phyloP scores from a whole-genome alignment of 345 rosid species.

The Populus euphratica region DNA sequence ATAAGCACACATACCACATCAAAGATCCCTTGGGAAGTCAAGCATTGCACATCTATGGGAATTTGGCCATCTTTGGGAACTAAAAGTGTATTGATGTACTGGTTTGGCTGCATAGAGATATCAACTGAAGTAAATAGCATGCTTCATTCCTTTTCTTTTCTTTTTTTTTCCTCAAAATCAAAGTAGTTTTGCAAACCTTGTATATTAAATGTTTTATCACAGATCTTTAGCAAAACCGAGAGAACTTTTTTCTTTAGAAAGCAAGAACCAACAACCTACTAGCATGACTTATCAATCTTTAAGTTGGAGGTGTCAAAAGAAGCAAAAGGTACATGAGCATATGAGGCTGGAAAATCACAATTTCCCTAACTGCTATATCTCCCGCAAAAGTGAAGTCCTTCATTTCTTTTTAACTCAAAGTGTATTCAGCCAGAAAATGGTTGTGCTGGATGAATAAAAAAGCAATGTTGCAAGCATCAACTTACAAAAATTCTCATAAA shows the following conservation, averaged over 20 bases:
- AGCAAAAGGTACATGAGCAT: no score
- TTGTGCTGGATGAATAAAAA: no score
- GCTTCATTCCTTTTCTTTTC: not conserved
- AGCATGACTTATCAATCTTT: no score
- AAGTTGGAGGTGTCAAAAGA: no score
- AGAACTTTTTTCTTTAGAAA: not conserved
- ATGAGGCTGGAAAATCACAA: no score
- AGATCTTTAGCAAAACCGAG: not conserved
- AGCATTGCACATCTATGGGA: slow-evolving; percentile 47
- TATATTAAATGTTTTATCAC: not conserved
- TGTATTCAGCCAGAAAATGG: no score
- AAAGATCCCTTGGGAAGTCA: slow-evolving; percentile 62
- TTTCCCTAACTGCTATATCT: no score
- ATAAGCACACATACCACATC: slow-evolving; percentile 50
- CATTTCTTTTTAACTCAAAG: no score
- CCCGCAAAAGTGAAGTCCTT: no score
- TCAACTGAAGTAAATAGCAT: slow-evolving; percentile 8
- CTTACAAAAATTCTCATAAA: no score
- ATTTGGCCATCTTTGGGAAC: slow-evolving; percentile 74
- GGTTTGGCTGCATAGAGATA: slow-evolving; percentile 58
- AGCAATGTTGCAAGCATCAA: no score
- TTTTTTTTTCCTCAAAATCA: not conserved
- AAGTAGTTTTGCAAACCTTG: not conserved
- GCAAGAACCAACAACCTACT: no score
- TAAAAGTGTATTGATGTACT: slow-evolving; percentile 71